Evolutionary conservation across 164 flowering plant genomes (phyloP).

Genomic region (Tetracentron sinense): DNA sequence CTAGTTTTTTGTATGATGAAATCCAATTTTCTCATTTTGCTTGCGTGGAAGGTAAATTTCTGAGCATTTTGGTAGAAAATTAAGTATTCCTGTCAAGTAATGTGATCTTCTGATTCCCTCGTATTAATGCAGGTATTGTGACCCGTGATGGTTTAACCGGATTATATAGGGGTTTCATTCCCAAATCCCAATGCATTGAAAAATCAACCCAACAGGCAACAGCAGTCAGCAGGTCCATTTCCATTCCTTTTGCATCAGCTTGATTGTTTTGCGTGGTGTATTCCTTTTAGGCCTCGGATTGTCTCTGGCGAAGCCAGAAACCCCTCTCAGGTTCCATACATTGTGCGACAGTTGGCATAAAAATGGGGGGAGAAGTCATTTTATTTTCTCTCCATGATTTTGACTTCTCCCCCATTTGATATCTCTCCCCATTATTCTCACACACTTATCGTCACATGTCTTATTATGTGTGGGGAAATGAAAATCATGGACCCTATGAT

Average conservation of each 20-base stretch:
- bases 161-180: conserved; percentile 79
- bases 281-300: too few relatives aligned
- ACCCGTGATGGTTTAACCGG: conserved; percentile 73
- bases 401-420: too few relatives aligned
- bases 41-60: not conserved
- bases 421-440: too few relatives aligned
- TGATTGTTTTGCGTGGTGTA: not conserved
- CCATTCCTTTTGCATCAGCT: not conserved
- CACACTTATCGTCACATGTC: too few relatives aligned
- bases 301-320: too few relatives aligned
- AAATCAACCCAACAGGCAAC: conserved; percentile 67
- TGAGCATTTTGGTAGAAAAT: not conserved
- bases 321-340: too few relatives aligned
- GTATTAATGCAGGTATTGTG: conserved; percentile 54
- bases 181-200: conserved; percentile 88
- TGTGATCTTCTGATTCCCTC: conserved; percentile 1
- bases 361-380: too few relatives aligned
- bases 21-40: not conserved
- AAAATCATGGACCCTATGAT: too few relatives aligned
- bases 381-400: too few relatives aligned
- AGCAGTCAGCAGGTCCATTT: conserved; percentile 78
- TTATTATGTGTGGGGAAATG: too few relatives aligned
- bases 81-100: not conserved
- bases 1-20: not conserved
- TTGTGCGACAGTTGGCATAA: too few relatives aligned